Evolutionary conservation across 192 early-diverging fungal species (phyloP).

Genomic region (Rhizophagus prolifer): DNA sequence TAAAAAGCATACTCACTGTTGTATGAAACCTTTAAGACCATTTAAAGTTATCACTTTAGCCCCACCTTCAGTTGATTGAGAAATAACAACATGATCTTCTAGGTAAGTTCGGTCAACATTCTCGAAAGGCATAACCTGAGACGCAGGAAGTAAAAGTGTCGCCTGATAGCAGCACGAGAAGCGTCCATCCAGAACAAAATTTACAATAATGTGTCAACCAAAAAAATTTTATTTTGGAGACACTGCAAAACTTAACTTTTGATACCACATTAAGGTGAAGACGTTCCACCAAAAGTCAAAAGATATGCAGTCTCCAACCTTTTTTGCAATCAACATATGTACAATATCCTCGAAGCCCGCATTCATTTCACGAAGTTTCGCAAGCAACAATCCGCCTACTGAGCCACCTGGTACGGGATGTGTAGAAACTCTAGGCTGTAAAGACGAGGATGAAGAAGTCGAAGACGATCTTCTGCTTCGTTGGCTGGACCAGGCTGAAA

Average conservation of each 20-base stretch:
- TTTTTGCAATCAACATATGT: slow-evolving; percentile 17
- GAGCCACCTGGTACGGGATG: slow-evolving; percentile 17
- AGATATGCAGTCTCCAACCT: slow-evolving; percentile 20
- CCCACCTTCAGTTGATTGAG: background rate
- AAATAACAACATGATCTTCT: slow-evolving; percentile 24
- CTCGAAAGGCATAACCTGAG: slow-evolving; percentile 3
- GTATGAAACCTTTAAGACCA: slow-evolving; percentile 17
- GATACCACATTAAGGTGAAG: background rate
- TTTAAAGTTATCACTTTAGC: slow-evolving; percentile 21
- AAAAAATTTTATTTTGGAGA: background rate
- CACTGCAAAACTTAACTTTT: background rate
- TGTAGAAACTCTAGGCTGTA: background rate
- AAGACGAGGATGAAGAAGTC: slow-evolving; percentile 10
- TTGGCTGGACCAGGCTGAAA: background rate
- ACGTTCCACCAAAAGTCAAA: background rate
- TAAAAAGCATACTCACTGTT: too few species aligned
- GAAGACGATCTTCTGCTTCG: background rate
- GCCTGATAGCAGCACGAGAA: slow-evolving; percentile 16
- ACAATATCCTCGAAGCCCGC: slow-evolving; percentile 6
- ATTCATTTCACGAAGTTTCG: slow-evolving; percentile 25
- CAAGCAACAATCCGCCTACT: slow-evolving; percentile 6
- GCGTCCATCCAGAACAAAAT: background rate
- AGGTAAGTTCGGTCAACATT: background rate
- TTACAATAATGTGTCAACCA: slow-evolving; percentile 2
- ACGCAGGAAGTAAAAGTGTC: slow-evolving; percentile 23